Base-by-base conservation (phyloP, 2,329 filamentous ascomycete genomes). In the Scortechinia acanthostroma region DNA sequence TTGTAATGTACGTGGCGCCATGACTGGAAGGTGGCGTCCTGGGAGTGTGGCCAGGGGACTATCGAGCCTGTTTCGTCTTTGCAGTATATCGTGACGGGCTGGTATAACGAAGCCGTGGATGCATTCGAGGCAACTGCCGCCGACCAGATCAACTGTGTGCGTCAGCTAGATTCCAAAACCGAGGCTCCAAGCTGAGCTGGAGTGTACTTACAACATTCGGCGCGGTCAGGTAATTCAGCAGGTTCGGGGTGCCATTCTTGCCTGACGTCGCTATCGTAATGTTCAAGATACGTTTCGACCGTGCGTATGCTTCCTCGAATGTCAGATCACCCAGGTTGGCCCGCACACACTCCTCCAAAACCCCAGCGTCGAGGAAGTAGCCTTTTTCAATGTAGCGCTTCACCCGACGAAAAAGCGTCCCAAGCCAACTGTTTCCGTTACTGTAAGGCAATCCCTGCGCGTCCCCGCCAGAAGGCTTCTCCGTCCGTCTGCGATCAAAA, bases 191-290 rank as follows among this genome's bases (percentile, higher is more conserved):
- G 20, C 10, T 22, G 20, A 10, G 42, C 10, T 10, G 22, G 22
- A 22, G 22, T 43, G 20, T 22, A 22, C 20, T 47, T 67, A 78
- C 75, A 46, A 86, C 80, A 57, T 85, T 82, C 2, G 82, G 83
- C 4, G 82, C 79, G 14, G 83, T 86, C 23, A 86, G 63, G 54
- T 86, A 84, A 55, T 86, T 86, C 3, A 86, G 68, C 22, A 86
- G 57, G 49, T 76, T 82, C 2, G 82, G 82, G 2, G 81, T 73
- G 37, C 79, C 79, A 5, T 70, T 72, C 47, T 72, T 71, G 22
- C 70, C 71, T 3, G 72, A 73, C 3, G 76, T 79, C 0, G 78
- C 74, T 42, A 86, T 73, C 2, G 81, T 85, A 52, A 86, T 86
- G 54, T 86, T 86, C 48, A 86, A 63, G 3, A 85, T 75, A 22